phyloP scores from a whole-genome alignment of 129 eudicot species.

The Lactuca sativa region DNA sequence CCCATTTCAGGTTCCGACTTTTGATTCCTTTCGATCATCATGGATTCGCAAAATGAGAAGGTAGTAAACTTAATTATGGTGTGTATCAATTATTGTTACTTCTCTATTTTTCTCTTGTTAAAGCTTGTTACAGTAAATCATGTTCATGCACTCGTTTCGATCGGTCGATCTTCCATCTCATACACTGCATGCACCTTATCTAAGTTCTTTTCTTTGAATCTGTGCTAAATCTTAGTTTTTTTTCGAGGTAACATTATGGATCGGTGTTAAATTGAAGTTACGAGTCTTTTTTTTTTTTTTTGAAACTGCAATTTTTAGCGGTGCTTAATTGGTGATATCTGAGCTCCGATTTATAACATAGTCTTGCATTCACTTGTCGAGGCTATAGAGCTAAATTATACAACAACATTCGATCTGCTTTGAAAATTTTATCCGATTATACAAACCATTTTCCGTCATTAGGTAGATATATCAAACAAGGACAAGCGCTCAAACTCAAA shows the following conservation, averaged over 20 bases:
- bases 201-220: neutral
- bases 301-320: neutral
- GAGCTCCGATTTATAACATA: slow-evolving; percentile 44
- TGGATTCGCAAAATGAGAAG: neutral
- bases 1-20: neutral
- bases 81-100: neutral
- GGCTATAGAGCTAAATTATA: slow-evolving; percentile 53
- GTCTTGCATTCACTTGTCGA: slow-evolving; percentile 83
- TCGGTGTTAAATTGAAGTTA: neutral
- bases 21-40: neutral
- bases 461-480: too few relatives aligned
- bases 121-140: neutral
- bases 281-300: neutral
- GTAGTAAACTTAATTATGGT: neutral
- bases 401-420: too few relatives aligned
- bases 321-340: neutral
- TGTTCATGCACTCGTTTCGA: neutral
- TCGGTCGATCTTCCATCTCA: neutral
- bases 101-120: neutral
- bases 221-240: neutral
- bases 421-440: too few relatives aligned
- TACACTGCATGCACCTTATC: neutral
- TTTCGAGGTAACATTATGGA: neutral
- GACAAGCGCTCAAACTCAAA: too few relatives aligned
- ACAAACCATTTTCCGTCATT: too few relatives aligned